Percentiles rank a stretch among this genome's conserved stretches.
Conservation (phyloP, 768 basidiomycete genomes). For the Solioccasus polychromus region DNA sequence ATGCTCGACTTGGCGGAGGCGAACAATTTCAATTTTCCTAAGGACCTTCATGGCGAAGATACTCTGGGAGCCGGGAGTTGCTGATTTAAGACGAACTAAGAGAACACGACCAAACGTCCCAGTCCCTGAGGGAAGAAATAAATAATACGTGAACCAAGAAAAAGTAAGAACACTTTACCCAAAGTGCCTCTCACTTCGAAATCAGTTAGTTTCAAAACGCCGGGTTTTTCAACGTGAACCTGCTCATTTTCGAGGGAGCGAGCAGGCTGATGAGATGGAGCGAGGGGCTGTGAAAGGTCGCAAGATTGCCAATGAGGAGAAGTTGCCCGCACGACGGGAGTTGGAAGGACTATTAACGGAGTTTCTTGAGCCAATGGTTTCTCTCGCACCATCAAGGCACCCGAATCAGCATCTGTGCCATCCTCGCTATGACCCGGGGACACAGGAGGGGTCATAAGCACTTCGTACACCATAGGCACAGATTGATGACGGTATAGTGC, state of each 20-base stretch:
- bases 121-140: constrained; percentile 57
- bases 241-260: constrained; percentile 68
- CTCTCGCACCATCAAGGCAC: constrained; percentile 5
- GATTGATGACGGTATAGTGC: constrained; percentile 35
- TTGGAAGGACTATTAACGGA: constrained; percentile 5
- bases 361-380: constrained; percentile 9
- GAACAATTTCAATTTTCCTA: constrained; percentile 80
- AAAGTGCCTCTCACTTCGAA: constrained; percentile 80
- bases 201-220: constrained; percentile 63
- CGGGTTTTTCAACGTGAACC: constrained; percentile 57
- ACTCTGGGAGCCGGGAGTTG: constrained; percentile 39
- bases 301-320: constrained; percentile 12
- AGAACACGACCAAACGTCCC: constrained; percentile 96
- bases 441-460: constrained; percentile 70
- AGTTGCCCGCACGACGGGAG: constrained; percentile 3
- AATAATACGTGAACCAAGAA: not conserved
- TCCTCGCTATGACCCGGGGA: constrained; percentile 55
- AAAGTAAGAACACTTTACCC: constrained; percentile 41
- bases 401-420: constrained; percentile 20
- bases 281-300: constrained; percentile 5
- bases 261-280: constrained; percentile 40
- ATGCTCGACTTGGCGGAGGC: constrained; percentile 94
- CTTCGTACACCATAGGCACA: constrained; percentile 45
- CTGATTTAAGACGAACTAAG: constrained; percentile 72
- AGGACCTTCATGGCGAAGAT: constrained; percentile 90